These are phyloP conservation scores for Arthrinium puccinioides DNA, from an alignment of 2,329 filamentous ascomycete species.

Conservation along the genomic window DNA sequence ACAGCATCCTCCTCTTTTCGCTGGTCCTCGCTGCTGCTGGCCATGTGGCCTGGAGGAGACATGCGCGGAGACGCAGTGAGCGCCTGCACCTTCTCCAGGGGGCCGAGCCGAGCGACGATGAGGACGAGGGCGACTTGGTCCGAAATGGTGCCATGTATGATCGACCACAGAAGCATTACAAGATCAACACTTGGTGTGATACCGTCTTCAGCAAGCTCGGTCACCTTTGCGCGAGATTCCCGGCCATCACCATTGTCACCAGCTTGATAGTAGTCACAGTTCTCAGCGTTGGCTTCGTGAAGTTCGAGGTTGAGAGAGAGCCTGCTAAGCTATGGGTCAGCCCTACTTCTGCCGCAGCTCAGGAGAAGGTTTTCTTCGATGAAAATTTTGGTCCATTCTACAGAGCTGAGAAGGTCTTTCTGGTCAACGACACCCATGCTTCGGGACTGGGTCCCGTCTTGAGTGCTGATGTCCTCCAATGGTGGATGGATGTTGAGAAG, in stretches of 20 bases:
- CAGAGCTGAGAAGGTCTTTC: slow-evolving; percentile 83
- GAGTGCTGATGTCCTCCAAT: slow-evolving; percentile 78
- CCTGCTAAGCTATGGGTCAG: slow-evolving; percentile 96
- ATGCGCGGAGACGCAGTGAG: slow-evolving; percentile 69
- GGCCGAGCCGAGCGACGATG: slow-evolving; percentile 76
- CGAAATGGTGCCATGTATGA: slow-evolving; percentile 72
- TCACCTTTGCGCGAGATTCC: slow-evolving; percentile 73
- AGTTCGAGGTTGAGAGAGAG: slow-evolving; percentile 83
- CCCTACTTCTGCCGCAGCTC: slow-evolving; percentile 79
- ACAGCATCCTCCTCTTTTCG: slow-evolving; percentile 65
- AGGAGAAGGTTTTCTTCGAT: slow-evolving; percentile 94
- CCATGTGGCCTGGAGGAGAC: slow-evolving; percentile 68
- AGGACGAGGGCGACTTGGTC: slow-evolving; percentile 84
- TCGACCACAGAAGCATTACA: slow-evolving; percentile 70
- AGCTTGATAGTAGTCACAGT: slow-evolving; percentile 71
- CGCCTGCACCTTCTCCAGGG: slow-evolving; percentile 83
- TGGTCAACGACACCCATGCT: slow-evolving; percentile 75
- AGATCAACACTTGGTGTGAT: slow-evolving; percentile 77
- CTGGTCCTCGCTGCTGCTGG: slow-evolving; percentile 61
- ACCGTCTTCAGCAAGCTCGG: slow-evolving; percentile 74
- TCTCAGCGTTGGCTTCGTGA: slow-evolving; percentile 80
- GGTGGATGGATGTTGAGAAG: slow-evolving; percentile 91
- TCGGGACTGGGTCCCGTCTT: slow-evolving; percentile 67
- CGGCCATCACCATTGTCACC: slow-evolving; percentile 69
- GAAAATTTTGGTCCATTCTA: slow-evolving; percentile 92